Evolutionary conservation across 139 green algal genomes (phyloP).

Genomic region (Edaphochlamys debaryana): DNA sequence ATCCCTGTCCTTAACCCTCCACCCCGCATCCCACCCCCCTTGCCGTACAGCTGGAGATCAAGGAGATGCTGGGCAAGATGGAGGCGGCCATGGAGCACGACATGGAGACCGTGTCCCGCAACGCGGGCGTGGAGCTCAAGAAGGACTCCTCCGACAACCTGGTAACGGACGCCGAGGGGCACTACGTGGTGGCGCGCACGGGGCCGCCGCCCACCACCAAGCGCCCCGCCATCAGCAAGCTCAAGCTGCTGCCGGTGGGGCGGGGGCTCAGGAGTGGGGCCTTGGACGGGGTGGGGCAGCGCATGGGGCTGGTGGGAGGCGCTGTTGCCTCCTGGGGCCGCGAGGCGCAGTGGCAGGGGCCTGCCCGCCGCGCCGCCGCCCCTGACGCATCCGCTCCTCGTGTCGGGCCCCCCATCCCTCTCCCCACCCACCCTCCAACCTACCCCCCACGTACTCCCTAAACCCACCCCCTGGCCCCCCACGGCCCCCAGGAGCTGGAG

Average conservation of each 20-base stretch:
- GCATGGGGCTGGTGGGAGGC: too few species aligned
- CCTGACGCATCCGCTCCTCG: too few species aligned
- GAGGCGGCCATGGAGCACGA: constrained; percentile 56
- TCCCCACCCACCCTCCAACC: too few species aligned
- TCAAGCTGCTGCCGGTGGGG: constrained; percentile 42
- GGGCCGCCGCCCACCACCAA: constrained; percentile 23
- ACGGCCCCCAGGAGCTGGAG: constrained; percentile 45
- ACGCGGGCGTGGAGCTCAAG: constrained; percentile 33
- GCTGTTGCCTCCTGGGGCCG: too few species aligned
- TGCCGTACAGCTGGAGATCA: constrained; percentile 35
- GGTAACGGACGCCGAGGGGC: constrained; percentile 26
- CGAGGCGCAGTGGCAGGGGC: too few species aligned
- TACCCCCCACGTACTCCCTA: too few species aligned
- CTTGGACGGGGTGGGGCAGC: not conserved
- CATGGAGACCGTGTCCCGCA: constrained; percentile 26
- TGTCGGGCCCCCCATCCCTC: too few species aligned
- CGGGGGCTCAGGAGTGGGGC: not conserved
- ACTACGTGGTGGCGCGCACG: constrained; percentile 32
- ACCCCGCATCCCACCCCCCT: too few species aligned
- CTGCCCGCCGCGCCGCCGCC: too few species aligned
- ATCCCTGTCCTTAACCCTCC: too few species aligned
- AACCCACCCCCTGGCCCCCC: too few species aligned
- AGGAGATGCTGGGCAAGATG: constrained; percentile 55
- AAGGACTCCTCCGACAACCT: constrained; percentile 30
- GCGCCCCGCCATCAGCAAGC: constrained; percentile 50